Base-by-base conservation (phyloP, 1,139 yeast genomes). In the Hansenula lynferdii region DNA sequence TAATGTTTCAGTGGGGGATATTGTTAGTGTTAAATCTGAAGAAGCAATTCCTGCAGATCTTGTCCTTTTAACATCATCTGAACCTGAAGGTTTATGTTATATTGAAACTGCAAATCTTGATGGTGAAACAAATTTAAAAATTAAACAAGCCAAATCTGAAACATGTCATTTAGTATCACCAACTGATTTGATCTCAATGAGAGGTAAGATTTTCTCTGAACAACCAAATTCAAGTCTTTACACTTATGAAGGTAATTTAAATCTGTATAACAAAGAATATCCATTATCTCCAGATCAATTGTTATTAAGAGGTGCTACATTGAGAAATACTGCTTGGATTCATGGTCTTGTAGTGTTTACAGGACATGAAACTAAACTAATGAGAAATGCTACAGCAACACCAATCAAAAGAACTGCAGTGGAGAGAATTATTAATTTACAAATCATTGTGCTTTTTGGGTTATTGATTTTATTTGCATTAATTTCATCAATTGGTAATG, bases 351-450 rank as follows among this genome's bases (percentile, higher is more conserved):
- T 86, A 3, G 78, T 92, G 2, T 94, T 92, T 58, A 94, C 99
- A 0, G 99, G 98, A 21, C 98, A 94, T 60, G 98, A 94, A 64
- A 92, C 99, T 0, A 94, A 94, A 57, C 72, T 94, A 48, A 92
- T 94, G 98, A 78, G 98, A 57, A 94, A 94, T 65, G 98, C 99
- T 12, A 90, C 97, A 2, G 97, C 98, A 4, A 83, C 99, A 1
- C 98, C 98, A 5, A 94, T 94, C 53, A 94, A 94, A 58, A 75
- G 95, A 54, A 94, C 98, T 1, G 96, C 96, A 21, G 97, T 94
- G 12, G 99, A 94, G 66, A 78, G 95, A 61, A 86, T 90, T 62
- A 90, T 94, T 49, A 94, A 94, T 59, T 65, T 86, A 53, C 98
- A 94, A 60, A 92, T 92, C 54, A 68, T 92, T 47, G 96, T 92